Conservation (phyloP, 768 basidiomycete genomes). For the Termitomyces heimii region DNA sequence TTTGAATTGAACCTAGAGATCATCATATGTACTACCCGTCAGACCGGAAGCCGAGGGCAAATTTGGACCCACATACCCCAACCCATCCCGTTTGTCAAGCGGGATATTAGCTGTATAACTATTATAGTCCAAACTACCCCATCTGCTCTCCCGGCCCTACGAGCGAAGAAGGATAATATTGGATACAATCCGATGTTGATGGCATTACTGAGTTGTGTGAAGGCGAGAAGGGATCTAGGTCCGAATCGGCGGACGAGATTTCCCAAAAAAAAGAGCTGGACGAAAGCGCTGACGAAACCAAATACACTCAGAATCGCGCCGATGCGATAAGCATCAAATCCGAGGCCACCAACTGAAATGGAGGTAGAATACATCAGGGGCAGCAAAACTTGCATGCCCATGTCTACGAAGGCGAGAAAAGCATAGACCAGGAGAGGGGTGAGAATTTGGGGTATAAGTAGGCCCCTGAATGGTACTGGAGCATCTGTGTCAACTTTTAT, state of each 20-base stretch:
- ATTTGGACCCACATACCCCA: conserved; percentile 24
- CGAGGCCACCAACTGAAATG: conserved; percentile 47
- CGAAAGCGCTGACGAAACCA: conserved; percentile 46
- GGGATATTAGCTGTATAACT: conserved; percentile 24
- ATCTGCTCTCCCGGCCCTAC: conserved; percentile 27
- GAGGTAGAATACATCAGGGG: conserved; percentile 42
- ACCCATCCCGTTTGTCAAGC: conserved; percentile 24
- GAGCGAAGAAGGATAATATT: conserved; percentile 24
- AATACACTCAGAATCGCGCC: conserved; percentile 45
- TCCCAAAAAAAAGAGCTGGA: conserved; percentile 46
- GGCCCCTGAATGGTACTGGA: conserved; percentile 13
- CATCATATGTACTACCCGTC: neutral
- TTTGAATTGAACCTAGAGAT: conserved; percentile 40
- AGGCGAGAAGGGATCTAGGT: conserved; percentile 36
- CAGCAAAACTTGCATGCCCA: conserved; percentile 20
- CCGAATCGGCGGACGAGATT: conserved; percentile 40
- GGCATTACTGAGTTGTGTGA: conserved; percentile 17
- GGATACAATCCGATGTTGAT: conserved; percentile 24
- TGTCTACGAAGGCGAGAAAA: conserved; percentile 24
- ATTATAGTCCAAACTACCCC: conserved; percentile 24
- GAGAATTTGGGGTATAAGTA: conserved; percentile 19
- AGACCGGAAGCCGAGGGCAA: neutral
- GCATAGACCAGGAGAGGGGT: conserved; percentile 19
- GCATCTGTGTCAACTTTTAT: neutral
- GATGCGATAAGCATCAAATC: conserved; percentile 44